Conservation (phyloP, 164 flowering plant species). For the Chimonanthus salicifolius region DNA sequence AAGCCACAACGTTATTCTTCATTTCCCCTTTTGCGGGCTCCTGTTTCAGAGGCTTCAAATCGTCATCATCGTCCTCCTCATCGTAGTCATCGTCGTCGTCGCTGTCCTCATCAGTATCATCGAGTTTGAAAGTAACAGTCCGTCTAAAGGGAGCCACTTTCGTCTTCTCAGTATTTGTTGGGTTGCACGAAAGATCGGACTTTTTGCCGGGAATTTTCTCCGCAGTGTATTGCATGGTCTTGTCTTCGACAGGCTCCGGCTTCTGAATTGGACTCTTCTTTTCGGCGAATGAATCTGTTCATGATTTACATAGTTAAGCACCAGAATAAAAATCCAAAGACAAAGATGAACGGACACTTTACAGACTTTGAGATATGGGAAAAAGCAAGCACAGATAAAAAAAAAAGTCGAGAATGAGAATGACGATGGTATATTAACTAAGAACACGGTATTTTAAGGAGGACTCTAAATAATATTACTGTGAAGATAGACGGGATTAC, state of each 20-base stretch:
- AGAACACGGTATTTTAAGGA: neutral
- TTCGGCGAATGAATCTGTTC: neutral
- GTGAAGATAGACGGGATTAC: too few relatives aligned
- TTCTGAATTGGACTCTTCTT: neutral
- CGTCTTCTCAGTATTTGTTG: neutral
- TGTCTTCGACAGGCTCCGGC: constrained; percentile 3
- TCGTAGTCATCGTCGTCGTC: neutral
- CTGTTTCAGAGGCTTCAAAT: neutral
- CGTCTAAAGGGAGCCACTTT: neutral
- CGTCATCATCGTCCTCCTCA: neutral
- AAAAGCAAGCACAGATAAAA: neutral
- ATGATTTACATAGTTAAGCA: neutral
- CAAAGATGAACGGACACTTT: too few relatives aligned
- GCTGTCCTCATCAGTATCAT: neutral
- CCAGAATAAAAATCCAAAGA: too few relatives aligned
- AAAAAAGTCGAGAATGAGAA: neutral
- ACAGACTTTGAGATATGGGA: neutral
- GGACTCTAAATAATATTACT: too few relatives aligned
- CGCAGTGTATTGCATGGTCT: neutral
- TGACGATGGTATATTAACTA: neutral
- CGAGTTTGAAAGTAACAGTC: neutral
- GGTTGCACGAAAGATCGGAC: neutral
- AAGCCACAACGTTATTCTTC: neutral
- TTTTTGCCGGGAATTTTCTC: neutral
- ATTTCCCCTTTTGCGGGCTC: neutral